These are phyloP conservation scores for Penicillium sp. DNA, from an alignment of 2,329 filamentous ascomycete genomes.

Conservation along the genomic window DNA sequence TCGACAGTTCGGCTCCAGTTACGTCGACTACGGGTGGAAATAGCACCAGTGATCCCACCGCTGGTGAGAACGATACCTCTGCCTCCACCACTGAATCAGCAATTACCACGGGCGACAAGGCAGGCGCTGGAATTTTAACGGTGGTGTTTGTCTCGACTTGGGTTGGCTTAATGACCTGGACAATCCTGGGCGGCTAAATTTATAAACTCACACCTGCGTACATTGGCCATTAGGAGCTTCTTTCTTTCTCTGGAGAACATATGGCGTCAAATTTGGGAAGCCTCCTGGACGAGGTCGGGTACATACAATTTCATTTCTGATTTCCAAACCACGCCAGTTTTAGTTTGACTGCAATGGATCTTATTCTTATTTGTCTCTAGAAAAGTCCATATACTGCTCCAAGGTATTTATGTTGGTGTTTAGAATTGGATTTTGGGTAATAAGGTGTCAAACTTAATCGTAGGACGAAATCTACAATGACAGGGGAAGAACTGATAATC, in stretches of 20 bases:
- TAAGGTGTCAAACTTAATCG: too few relatives aligned
- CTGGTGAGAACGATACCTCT: constrained; percentile 26
- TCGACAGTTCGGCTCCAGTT: constrained; percentile 46
- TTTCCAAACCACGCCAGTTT: neutral
- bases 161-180: constrained; percentile 33
- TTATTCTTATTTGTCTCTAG: too few relatives aligned
- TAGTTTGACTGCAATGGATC: neutral
- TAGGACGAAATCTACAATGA: too few relatives aligned
- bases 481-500: too few relatives aligned
- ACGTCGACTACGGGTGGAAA: constrained; percentile 58
- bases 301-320: neutral
- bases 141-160: constrained; percentile 29
- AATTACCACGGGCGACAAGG: constrained; percentile 35
- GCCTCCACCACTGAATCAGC: neutral
- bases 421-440: too few relatives aligned
- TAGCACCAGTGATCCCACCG: constrained; percentile 41
- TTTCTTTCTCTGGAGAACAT: neutral
- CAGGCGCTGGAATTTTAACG: constrained; percentile 42
- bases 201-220: neutral
- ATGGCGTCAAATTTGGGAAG: neutral
- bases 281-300: neutral
- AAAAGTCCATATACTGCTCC: too few relatives aligned
- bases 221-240: neutral
- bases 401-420: too few relatives aligned
- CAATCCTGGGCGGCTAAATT: constrained; percentile 29